Conservation (phyloP, 2,329 filamentous ascomycete species). For the Fusarium solani-melongenae region DNA sequence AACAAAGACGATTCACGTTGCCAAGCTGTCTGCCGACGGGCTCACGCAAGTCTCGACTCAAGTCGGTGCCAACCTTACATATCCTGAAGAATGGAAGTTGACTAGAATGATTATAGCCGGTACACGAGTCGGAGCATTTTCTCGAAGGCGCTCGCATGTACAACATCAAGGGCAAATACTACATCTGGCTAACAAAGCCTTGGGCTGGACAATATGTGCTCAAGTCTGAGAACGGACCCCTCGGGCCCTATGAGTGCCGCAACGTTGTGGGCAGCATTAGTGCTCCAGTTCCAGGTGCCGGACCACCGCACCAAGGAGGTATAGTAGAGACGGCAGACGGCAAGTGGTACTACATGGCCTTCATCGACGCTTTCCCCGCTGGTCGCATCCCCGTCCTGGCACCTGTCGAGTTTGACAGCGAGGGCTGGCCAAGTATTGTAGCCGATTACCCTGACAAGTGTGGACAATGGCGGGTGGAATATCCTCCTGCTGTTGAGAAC, state of each 20-base stretch:
- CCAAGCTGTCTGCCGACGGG: conserved; percentile 61
- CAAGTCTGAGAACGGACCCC: conserved; percentile 54
- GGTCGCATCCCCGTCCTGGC: conserved; percentile 68
- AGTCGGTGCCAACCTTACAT: conserved; percentile 47
- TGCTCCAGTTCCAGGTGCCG: conserved; percentile 54
- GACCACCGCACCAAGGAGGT: conserved; percentile 64
- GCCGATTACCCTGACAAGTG: conserved; percentile 47
- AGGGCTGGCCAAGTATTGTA: conserved; percentile 57
- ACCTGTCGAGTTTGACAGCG: conserved; percentile 59
- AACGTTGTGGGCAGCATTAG: conserved; percentile 54
- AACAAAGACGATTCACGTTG: conserved; percentile 59
- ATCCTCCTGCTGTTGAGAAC: background rate
- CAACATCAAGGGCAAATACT: conserved; percentile 64
- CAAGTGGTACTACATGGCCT: conserved; percentile 69
- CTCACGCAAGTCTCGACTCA: conserved; percentile 56
- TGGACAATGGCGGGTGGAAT: conserved; percentile 51
- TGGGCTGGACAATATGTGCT: conserved; percentile 59
- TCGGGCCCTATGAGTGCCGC: conserved; percentile 61
- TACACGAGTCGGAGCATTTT: conserved; percentile 1
- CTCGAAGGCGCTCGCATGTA: conserved; percentile 67
- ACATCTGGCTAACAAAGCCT: conserved; percentile 61
- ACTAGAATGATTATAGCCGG: background rate
- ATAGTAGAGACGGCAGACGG: conserved; percentile 63
- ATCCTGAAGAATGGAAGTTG: background rate
- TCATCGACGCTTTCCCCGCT: conserved; percentile 64